Evolutionary conservation across 768 basidiomycete genomes (phyloP), one percentile per base, ranked within the genome.

Genomic region (Lepiota brunneoincarnata): DNA sequence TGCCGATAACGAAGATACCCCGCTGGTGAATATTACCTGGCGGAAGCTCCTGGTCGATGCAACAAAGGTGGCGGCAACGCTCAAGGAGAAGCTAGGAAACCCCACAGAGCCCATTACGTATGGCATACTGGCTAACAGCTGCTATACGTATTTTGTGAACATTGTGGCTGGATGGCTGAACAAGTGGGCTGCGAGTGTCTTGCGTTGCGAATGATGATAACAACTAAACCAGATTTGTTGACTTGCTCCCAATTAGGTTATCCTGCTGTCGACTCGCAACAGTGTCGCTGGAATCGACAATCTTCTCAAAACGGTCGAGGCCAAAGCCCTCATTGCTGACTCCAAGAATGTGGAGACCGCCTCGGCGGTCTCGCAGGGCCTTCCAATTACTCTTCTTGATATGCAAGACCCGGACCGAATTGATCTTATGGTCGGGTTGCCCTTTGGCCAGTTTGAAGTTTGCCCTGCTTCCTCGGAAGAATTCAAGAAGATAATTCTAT

Each of bases 111-210:
- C 3, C 3, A 4, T 28, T 4, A 52, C 51, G 6, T 42, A 45
- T 18, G 56, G 26, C 2, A 18, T 57, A 18, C 45, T 57, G 20
- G 49, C 50, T 9, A 57, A 47, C 36, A 57, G 56, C 43, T 40
- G 39, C 24, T 57, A 57, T 41, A 15, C 18, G 5, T 53, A 46
- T 20, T 43, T 40, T 36, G 50, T 53, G 12, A 51, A 53, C 21
- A 41, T 52, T 2, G 23, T 57, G 28, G 56, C 56, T 9, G 45
- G 31, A 26, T 52, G 49, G 49, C 40, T 52, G 24, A 57, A 53
- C 17, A n/a, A 46, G 20, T 57, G 56, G 56, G 26, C 35, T n/a
- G 56, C 52, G 18, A 49, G 46, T 31, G n/a, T n/a, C n/a, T n/a
- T n/a, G n/a, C n/a, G n/a, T n/a, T n/a, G n/a, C n/a, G n/a, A n/a